Evolutionary conservation across 2,329 filamentous ascomycete species (phyloP), one percentile per base, ranked within the genome.

Genomic region (Cercospora janseana): DNA sequence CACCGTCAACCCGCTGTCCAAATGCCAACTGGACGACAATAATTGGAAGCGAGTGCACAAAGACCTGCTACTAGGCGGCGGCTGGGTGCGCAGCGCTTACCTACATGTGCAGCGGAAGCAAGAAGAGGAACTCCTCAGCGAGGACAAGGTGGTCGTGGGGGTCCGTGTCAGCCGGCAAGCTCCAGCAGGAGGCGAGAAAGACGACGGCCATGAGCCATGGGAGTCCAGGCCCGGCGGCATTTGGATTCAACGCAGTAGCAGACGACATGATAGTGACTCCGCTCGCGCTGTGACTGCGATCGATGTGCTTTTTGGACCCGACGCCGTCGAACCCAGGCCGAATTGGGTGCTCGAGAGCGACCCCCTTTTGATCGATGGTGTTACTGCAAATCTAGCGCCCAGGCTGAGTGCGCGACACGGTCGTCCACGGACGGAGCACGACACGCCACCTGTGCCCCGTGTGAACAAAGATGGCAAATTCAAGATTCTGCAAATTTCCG

Each of bases 401-500:
- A 84, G 91, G 53, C 69, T 98, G 49, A 94, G 83, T 20, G 77
- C 96, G 42, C 82, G 88, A 43, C 81, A 87, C 60, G 92, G 93
- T 2, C 75, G 77, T 44, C 80, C 81, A 16, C 73, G 75, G 16
- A 80, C 84, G 58, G 69, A 78, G 27, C 79, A 83, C 63, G 90
- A 85, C 67, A 55, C 55, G 6, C 41, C 53, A 3, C 86, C 87
- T 1, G 75, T 82, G 29, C 87, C 86, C 8, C 82, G 87, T 51
- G 88, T 98, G 56, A 80, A 82, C 34, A 89, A 94, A 55, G 89
- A 93, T 66, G 93, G 92, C 23, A 89, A 86, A 61, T 97, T 97
- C 75, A 97, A 97, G 75, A 95, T 98, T 58, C 83, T 98, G 79
- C 93, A 98, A 71, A 77, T 95, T 48, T 87, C 90, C n/a, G 93